phyloP scores from a whole-genome alignment of 257 asterid genomes.

The Forsythia suspensa region DNA sequence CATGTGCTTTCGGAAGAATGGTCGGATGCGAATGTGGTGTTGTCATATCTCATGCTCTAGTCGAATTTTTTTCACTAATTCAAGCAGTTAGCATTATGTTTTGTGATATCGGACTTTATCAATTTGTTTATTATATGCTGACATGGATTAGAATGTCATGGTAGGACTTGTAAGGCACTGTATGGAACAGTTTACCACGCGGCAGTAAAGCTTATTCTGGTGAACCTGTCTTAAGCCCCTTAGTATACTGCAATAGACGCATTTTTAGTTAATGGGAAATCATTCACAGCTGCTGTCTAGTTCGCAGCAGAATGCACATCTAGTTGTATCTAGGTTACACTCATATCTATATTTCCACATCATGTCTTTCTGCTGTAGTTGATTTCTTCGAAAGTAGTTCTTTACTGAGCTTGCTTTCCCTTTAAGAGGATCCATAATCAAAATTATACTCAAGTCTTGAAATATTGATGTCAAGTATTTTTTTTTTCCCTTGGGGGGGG shows the following conservation, averaged over 20 bases:
- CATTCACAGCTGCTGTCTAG: not conserved
- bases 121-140: not conserved
- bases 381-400: not conserved
- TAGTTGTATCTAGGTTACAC: not conserved
- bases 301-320: not conserved
- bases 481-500: too few species aligned
- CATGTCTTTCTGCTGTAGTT: not conserved
- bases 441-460: not conserved
- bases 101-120: not conserved
- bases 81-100: not conserved
- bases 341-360: not conserved
- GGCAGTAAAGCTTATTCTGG: not conserved
- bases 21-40: not conserved
- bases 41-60: not conserved
- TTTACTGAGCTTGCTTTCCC: not conserved
- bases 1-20: slow-evolving; percentile 1
- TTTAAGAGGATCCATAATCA: not conserved
- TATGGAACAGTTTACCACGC: not conserved
- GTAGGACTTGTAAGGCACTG: not conserved
- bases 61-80: not conserved
- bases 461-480: not conserved
- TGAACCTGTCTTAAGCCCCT: not conserved
- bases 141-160: not conserved
- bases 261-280: not conserved
- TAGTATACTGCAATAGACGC: not conserved